Evolutionary conservation across 768 basidiomycete genomes (phyloP), one percentile per base, ranked within the genome.

Genomic region (Coprinopsis strossmayeri): DNA sequence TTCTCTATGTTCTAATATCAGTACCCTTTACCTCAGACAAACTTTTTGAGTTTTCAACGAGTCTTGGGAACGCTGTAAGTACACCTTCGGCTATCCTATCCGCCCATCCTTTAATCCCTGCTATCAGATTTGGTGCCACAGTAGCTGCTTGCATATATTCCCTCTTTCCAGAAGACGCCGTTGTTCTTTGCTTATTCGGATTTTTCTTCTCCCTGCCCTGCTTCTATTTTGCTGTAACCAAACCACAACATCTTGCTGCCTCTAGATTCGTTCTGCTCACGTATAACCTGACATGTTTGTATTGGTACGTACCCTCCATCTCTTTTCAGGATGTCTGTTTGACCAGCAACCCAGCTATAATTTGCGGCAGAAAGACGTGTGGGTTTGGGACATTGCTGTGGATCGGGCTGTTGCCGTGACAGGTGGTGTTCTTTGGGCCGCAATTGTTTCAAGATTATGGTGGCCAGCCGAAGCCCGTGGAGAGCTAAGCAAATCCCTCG

Each of bases 391-490:
- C 25, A 79, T 96, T 45, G 95, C 92, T 0, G 70, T 77, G 26
- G 80, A 84, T 57, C 84, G 96, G 40, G 84, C 84, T 1, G 55
- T 85, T 3, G 78, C 94, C 26, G 95, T 99, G 17, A 86, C 76
- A 0, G 76, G 77, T 5, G 96, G 95, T 5, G 90, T 93, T 2
- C 60, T 94, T 1, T 98, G 90, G 88, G 93, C 93, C 0, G 78
- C 84, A 2, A 66, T 97, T 42, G 82, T 96, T 18, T 92, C 90
- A 3, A 72, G 91, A 40, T 85, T 86, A 53, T 92, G 93, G 88
- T 98, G 94, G 95, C 96, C 96, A 1, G 79, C 88, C 7, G 94
- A 96, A 59, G 96, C 96, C 0, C 71, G 95, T 39, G 72, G 87
- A 34, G 95, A 98, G 64, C 70, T 99, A 3, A 81, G 84, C 40